Evolutionary conservation across 1,284 basidiomycete species (phyloP).

Genomic region (Leccinum variabile): DNA sequence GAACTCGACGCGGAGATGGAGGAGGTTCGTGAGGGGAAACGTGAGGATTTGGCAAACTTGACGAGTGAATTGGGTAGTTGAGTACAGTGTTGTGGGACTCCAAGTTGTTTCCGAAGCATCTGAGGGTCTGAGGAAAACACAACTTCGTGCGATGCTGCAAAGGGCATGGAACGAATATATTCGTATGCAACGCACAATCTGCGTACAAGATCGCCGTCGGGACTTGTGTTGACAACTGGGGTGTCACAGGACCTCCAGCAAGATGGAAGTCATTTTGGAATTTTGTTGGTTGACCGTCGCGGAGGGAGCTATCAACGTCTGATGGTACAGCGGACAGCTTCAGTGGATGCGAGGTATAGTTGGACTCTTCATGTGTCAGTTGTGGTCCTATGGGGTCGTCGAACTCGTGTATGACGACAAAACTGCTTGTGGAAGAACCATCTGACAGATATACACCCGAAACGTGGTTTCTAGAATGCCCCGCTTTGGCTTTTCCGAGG

Average conservation of each 20-base stretch:
- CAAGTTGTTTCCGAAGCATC: conserved; percentile 32
- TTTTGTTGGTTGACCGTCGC: conserved; percentile 1
- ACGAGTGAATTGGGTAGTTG: conserved; percentile 22
- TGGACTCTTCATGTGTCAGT: conserved; percentile 1
- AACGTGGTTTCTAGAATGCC: conserved; percentile 12
- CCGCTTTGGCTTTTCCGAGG: not conserved
- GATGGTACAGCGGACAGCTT: conserved; percentile 1
- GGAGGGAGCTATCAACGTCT: not conserved
- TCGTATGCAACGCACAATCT: conserved; percentile 28
- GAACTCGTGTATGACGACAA: conserved; percentile 31
- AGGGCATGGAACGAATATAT: conserved; percentile 27
- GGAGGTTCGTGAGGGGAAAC: not conserved
- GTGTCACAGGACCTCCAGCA: not conserved
- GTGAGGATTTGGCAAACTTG: conserved; percentile 31
- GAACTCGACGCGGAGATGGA: too few relatives aligned
- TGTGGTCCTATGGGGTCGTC: conserved; percentile 13
- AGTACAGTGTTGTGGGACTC: conserved; percentile 33
- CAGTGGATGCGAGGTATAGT: not conserved
- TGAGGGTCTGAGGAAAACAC: conserved; percentile 29
- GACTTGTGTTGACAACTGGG: not conserved
- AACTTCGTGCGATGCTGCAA: conserved; percentile 8
- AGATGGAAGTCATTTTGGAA: conserved; percentile 2
- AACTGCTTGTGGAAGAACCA: conserved; percentile 16
- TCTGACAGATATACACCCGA: conserved; percentile 26
- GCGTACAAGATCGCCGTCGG: conserved; percentile 22